Evolutionary conservation across 1,284 basidiomycete genomes (phyloP).

Genomic region (Microbotryum saponariae): DNA sequence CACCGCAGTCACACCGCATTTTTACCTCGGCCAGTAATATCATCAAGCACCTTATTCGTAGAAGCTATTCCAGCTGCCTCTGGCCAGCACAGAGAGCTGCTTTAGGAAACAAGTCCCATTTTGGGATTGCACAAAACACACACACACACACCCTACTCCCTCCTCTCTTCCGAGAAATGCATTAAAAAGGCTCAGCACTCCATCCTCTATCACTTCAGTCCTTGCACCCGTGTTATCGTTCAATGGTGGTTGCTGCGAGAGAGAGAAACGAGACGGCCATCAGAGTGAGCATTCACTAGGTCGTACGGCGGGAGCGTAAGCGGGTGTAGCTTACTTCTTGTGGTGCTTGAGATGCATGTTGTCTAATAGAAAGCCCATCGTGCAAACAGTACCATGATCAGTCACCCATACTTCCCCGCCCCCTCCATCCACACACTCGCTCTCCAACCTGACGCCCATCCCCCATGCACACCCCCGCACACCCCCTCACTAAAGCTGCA

Average conservation of each 20-base stretch:
- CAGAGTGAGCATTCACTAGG: no score
- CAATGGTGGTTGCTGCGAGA: slow-evolving; percentile 27
- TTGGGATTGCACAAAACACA: no score
- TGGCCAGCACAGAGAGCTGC: no score
- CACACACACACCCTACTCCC: no score
- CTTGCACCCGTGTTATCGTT: not conserved
- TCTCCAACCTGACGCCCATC: not conserved
- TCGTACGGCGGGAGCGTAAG: not conserved
- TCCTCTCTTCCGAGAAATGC: no score
- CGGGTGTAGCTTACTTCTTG: slow-evolving; percentile 27
- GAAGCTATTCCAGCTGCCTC: no score
- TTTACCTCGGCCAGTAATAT: no score
- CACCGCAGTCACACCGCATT: no score
- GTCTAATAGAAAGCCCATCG: slow-evolving; percentile 8
- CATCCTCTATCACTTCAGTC: not conserved
- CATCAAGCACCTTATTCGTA: no score
- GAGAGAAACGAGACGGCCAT: not conserved
- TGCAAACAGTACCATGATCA: not conserved
- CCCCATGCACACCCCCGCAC: no score
- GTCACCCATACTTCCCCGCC: not conserved
- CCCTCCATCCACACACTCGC: not conserved
- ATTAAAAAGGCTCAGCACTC: not conserved
- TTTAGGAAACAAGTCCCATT: no score
- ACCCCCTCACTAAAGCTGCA: not conserved
- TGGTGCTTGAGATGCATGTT: slow-evolving; percentile 38